Evolutionary conservation across 345 rosid species (phyloP), one percentile per base, ranked within the genome.

Genomic region (Euphorbia lathyris): DNA sequence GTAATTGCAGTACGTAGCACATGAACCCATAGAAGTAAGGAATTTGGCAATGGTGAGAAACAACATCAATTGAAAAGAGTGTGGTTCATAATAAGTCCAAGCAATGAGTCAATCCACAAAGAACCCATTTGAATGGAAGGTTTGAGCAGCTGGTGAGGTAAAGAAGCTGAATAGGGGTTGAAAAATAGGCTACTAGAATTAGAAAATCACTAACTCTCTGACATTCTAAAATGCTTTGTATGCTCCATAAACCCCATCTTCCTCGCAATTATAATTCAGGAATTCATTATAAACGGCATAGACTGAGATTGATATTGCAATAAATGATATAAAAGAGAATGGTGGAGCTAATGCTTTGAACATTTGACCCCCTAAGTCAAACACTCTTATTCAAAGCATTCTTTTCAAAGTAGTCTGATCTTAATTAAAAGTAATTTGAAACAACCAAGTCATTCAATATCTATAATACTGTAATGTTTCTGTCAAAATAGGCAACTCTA

Each of bases 51-150:
- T 63, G 1, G 98, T 91, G 68, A 94, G 96, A 66, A 88, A 82
- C 16, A 94, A 61, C 82, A 91, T 85, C 73, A 94, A 75, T 78
- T 86, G 93, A 72, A 94, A 94, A 1, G 98, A 85, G 72, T 91
- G 97, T 0, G 91, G 97, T 26, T 95, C 96, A 67, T 90, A 87
- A 59, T 89, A 91, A 27, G 97, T 91, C 97, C 95, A 86, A 13
- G 81, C 96, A 56, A 79, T 94, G 98, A 22, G 97, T 86, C 84
- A 94, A 80, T 8, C 98, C 98, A 74, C 98, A 94, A 56, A 94
- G 90, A 47, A 94, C 98, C 98, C 98, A 94, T 88, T 94, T 94
- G 82, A 94, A 94, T 12, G 98, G 98, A 69, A 94, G 77, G 61
- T 88, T 84, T 29, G 98, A 85, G 82, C 87, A 90, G 80, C 97